Evolutionary conservation across 2,329 filamentous ascomycete genomes (phyloP).

Genomic region (Alternaria alternata): DNA sequence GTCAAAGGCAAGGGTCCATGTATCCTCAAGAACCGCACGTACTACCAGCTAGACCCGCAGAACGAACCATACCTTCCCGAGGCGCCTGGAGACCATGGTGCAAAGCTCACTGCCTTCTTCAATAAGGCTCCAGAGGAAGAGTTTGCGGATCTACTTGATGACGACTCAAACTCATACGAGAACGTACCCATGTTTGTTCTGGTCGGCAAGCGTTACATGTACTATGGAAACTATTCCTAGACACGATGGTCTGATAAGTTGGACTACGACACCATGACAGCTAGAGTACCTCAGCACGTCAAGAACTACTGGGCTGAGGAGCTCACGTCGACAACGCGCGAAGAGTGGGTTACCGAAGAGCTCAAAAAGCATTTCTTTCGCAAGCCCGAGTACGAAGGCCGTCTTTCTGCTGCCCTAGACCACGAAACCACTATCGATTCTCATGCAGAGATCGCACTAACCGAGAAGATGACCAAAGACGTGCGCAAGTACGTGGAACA

Average conservation of each 20-base stretch:
- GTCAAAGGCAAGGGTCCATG: conserved; percentile 31
- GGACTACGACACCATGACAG: conserved; percentile 52
- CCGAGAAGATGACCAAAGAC: conserved; percentile 38
- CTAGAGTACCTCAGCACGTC: conserved; percentile 49
- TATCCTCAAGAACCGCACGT: conserved; percentile 48
- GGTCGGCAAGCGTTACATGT: conserved; percentile 46
- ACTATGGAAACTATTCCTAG: conserved; percentile 58
- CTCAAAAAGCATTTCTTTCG: conserved; percentile 56
- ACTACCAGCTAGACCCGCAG: conserved; percentile 52
- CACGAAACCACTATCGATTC: conserved; percentile 26
- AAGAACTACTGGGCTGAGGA: conserved; percentile 53
- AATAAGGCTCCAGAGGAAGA: conserved; percentile 47
- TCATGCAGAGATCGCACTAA: conserved; percentile 30
- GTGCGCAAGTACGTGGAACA: conserved; percentile 46
- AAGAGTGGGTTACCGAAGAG: conserved; percentile 53
- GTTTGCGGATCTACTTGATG: conserved; percentile 30
- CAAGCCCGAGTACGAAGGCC: conserved; percentile 52
- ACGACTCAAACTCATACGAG: conserved; percentile 40
- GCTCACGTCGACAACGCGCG: conserved; percentile 46
- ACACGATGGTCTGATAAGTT: conserved; percentile 55
- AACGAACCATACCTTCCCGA: conserved; percentile 55
- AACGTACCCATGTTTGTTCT: conserved; percentile 55
- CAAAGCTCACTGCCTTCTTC: conserved; percentile 58
- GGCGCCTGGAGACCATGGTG: conserved; percentile 54
- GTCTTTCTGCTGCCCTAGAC: conserved; percentile 23